Base-by-base conservation (phyloP, 495 filamentous ascomycete genomes). In the Hypoxylon intermedium region DNA sequence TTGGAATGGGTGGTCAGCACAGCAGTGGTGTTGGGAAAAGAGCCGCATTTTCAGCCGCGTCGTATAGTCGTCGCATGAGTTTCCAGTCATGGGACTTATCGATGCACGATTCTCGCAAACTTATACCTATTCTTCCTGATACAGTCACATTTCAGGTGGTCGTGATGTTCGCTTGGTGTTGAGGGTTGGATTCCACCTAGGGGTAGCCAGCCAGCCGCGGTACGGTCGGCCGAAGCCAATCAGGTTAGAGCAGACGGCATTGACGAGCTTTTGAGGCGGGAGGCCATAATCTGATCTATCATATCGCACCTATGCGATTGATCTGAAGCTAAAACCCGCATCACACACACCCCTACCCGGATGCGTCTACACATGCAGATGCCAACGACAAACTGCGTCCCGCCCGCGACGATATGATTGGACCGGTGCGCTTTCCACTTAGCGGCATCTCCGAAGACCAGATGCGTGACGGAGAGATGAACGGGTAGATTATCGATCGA, bases 231-330 rank as follows among this genome's bases (percentile, higher is more conserved):
- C 5, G 36, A 34, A 54, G 24, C 50, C 23, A 44, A 49, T 42
- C 31, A 16, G 49, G 34, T 26, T 53, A 44, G 47, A 21, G 21
- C 52, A 42, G 50, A 31, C n/a, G 18, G 43, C 9, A 50, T 54
- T 36, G 24, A 24, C 28, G 24, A 40, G 41, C 31, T 9, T 46
- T 45, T 51, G 41, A 33, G 23, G 42, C 24, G 11, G 50, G 26
- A 16, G n/a, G 26, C 50, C 28, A 48, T 13, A 43, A 43, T 48
- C 13, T 61, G 58, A 61, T 54, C 24, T 54, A 49, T 61, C 58
- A 60, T 36, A 54, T 61, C 6, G 52, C n/a, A 37, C 34, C 16
- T 7, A 26, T 26, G 24, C 24, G 7, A 7, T 26, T 26, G 6
- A 45, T 47, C 41, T 30, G 18, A 48, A 15, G 34, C 34, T 12